phyloP scores from a whole-genome alignment of 2,329 filamentous ascomycete species.

The Fusarium dlaminii region DNA sequence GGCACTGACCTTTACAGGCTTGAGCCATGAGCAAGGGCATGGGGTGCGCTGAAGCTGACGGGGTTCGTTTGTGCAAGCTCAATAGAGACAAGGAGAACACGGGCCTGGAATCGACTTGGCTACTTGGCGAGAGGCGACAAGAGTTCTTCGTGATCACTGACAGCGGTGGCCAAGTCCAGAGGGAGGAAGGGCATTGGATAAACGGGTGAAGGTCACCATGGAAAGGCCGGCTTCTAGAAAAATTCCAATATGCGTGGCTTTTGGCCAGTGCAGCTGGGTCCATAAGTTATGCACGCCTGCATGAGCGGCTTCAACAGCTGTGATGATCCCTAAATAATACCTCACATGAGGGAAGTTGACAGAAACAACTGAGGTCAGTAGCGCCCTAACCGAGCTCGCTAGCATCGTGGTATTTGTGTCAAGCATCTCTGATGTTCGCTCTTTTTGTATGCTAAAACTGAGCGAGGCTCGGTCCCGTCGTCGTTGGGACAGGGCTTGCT shows the following conservation, averaged over 20 bases:
- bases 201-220: conserved; percentile 19
- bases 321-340: conserved; percentile 17
- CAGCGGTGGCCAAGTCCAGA: conserved; percentile 23
- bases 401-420: conserved; percentile 18
- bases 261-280: conserved; percentile 20
- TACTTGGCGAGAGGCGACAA: conserved; percentile 28
- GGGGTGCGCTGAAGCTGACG: conserved; percentile 35
- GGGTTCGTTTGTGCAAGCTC: conserved; percentile 14
- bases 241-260: conserved; percentile 36
- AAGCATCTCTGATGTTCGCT: conserved; percentile 6
- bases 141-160: conserved; percentile 29
- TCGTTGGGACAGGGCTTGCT: conserved; percentile 26
- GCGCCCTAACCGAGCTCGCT: neutral
- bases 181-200: conserved; percentile 5
- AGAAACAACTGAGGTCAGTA: conserved; percentile 13
- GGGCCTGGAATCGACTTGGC: conserved; percentile 31
- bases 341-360: conserved; percentile 5
- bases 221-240: conserved; percentile 40
- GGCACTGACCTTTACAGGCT: conserved; percentile 4
- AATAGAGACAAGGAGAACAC: conserved; percentile 23
- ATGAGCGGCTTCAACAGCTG: conserved; percentile 26
- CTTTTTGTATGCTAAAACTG: conserved; percentile 18
- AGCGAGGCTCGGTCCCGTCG: conserved; percentile 5
- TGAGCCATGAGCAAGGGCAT: conserved; percentile 2
- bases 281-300: conserved; percentile 26